These are phyloP conservation scores for Barnettozyma botsteinii DNA, from an alignment of 805 yeast genomes.

Conservation along the genomic window DNA sequence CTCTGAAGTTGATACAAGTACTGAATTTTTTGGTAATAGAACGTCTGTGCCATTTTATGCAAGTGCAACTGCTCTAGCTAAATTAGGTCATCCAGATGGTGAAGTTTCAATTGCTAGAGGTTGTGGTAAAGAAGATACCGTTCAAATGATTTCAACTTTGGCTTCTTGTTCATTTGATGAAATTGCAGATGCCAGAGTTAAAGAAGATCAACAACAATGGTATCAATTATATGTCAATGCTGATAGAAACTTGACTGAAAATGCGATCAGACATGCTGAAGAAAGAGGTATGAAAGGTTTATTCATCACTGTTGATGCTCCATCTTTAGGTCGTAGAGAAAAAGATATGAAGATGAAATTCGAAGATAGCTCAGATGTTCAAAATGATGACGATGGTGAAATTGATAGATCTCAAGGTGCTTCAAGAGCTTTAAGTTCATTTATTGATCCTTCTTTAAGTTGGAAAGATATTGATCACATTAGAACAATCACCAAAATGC, in stretches of 20 bases:
- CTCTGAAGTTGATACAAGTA: conserved; percentile 57
- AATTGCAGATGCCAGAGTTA: conserved; percentile 62
- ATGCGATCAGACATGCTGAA: conserved; percentile 67
- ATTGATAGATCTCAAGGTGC: conserved; percentile 78
- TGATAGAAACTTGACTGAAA: conserved; percentile 59
- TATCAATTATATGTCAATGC: conserved; percentile 79
- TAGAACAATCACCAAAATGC: conserved; percentile 50
- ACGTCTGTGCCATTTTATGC: conserved; percentile 78
- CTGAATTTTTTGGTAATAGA: conserved; percentile 69
- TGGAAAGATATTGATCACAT: conserved; percentile 64
- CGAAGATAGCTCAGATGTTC: conserved; percentile 41
- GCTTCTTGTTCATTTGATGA: conserved; percentile 89
- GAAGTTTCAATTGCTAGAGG: conserved; percentile 81
- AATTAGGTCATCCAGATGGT: conserved; percentile 90
- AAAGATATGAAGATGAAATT: conserved; percentile 73
- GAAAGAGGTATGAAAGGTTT: conserved; percentile 71
- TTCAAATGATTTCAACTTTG: conserved; percentile 90
- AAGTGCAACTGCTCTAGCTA: conserved; percentile 89
- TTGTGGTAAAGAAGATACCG: conserved; percentile 62
- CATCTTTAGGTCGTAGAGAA: conserved; percentile 85
- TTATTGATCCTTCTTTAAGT: conserved; percentile 63
- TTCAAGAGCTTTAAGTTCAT: conserved; percentile 78
- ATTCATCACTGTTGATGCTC: conserved; percentile 90
- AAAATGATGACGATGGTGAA: conserved; percentile 41
- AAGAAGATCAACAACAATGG: conserved; percentile 74